Percentiles rank a stretch among this genome's conserved stretches.
phyloP scores from a whole-genome alignment of 352 stramenopile species.

The Phytophthora nicotianae region DNA sequence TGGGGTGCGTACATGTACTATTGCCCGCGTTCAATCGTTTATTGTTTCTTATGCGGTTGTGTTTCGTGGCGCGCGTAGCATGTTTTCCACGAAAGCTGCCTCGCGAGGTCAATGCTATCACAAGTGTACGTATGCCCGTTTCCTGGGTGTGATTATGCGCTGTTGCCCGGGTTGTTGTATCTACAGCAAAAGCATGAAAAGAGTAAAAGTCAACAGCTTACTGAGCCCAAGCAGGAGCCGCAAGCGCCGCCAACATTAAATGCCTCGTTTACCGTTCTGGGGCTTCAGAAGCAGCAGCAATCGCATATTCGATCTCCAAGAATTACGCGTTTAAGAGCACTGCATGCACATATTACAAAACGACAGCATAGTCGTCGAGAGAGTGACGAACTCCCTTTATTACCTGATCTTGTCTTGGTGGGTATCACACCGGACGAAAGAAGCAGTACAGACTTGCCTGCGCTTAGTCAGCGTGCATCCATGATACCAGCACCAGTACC shows the following conservation, averaged over 20 bases:
- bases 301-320: background rate
- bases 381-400: background rate
- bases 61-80: conserved; percentile 43
- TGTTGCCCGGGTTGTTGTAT: conserved; percentile 69
- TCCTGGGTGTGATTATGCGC: conserved; percentile 45
- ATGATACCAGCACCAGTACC: background rate
- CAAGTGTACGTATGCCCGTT: conserved; percentile 65
- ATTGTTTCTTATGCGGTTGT: conserved; percentile 3
- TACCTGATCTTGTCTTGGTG: conserved; percentile 12
- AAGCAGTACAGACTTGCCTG: background rate
- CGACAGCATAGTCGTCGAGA: conserved; percentile 1
- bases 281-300: conserved; percentile 24
- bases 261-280: conserved; percentile 22
- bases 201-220: conserved; percentile 8
- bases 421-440: conserved; percentile 11
- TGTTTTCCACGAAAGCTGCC: conserved; percentile 78
- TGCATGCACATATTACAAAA: background rate
- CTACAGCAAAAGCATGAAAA: conserved; percentile 26
- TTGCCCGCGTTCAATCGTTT: background rate
- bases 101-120: conserved; percentile 69
- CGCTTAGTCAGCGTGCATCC: conserved; percentile 3
- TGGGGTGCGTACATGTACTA: conserved; percentile 52
- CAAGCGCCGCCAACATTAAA: conserved; percentile 4
- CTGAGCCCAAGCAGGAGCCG: conserved; percentile 2
- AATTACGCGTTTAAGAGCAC: background rate